Evolutionary conservation across 768 basidiomycete genomes (phyloP), one percentile per base, ranked within the genome.

Genomic region (Gautieria morchelliformis): DNA sequence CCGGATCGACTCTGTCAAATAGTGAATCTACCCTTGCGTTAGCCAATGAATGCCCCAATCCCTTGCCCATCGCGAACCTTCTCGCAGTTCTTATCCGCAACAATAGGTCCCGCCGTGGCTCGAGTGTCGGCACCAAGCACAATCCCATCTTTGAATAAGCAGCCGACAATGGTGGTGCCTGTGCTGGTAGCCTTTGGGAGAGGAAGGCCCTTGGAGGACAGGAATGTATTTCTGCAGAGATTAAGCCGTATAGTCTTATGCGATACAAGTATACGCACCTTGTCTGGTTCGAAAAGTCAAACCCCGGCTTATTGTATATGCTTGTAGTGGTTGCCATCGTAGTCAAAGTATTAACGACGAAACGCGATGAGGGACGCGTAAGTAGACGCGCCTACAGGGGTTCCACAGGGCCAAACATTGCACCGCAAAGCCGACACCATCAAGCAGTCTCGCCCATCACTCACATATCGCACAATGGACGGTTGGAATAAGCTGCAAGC

Each of bases 51-150:
- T 40, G 40, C 22, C 33, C 10, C 46, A 37, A 7, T 3, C 22
- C 9, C 11, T 40, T 5, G 48, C 50, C 42, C 41, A 32, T 24
- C 8, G 63, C 74, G 48, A 56, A 94, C 95, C 87, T 99, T 99
- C 76, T 98, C 96, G 72, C 96, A 99, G 74, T 99, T 99, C 82
- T 99, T 98, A 76, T 98, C 95, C 0, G 92, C 92, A 27, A 99
- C 91, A 62, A 98, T 97, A 22, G 82, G 80, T 1, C 95, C 96
- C 60, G 85, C 90, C 0, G 96, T 98, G 4, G 96, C 94, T 64
- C 95, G 79, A 1, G 96, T 99, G 71, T 98, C 96, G 14, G 96
- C 96, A 47, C 95, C 96, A 5, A 99, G 80, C 17, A 95, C 81
- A 63, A 99, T 85, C 5, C 96, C 96, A 66, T 91, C 90, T 63